Conservation (phyloP, 306 rosid species). For the Cucurbita argyrosperma region DNA sequence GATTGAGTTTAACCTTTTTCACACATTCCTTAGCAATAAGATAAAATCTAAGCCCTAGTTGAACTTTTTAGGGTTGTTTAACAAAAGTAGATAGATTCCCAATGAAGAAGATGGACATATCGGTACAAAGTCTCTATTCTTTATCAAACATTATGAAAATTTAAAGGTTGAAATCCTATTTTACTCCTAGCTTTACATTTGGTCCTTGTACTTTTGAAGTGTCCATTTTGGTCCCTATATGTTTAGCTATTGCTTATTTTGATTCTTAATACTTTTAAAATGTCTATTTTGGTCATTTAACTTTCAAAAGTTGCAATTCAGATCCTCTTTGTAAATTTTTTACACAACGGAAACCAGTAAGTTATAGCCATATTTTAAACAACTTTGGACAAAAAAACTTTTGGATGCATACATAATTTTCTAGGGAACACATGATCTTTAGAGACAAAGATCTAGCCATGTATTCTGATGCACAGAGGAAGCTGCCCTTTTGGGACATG, state of each 20-base stretch:
- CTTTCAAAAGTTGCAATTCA: not conserved
- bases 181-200: not conserved
- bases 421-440: not conserved
- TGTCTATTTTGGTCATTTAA: not conserved
- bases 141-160: not conserved
- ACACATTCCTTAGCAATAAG: not conserved
- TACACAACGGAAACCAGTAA: not conserved
- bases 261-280: not conserved
- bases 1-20: not conserved
- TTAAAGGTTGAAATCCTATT: not conserved
- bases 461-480: not conserved
- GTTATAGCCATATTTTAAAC: not conserved
- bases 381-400: not conserved
- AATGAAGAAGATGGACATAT: not conserved
- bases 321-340: not conserved
- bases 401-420: not conserved
- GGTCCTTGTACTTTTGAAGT: not conserved
- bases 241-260: not conserved
- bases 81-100: not conserved
- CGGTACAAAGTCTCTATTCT: not conserved
- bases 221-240: not conserved
- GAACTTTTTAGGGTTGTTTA: not conserved
- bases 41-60: not conserved
- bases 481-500: not conserved
- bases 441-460: not conserved